Conservation (phyloP, 1,284 basidiomycete genomes). For the Rhodotorula mucilaginosa region DNA sequence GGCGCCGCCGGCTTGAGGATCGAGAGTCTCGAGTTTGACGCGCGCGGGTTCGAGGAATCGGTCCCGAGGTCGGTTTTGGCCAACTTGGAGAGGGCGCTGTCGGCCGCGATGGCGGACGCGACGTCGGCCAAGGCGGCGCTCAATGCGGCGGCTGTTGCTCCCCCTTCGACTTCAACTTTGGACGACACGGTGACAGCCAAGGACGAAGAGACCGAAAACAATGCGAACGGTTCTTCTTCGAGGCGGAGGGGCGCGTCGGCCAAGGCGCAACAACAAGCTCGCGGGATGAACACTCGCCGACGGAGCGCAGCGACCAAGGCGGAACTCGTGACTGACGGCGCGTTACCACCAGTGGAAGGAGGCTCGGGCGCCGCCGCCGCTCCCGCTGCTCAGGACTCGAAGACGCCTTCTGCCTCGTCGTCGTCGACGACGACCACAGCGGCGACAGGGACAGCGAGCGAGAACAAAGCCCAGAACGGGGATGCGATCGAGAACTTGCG, state of each 20-base stretch:
- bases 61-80: slow-evolving; percentile 18
- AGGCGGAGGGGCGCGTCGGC: neutral
- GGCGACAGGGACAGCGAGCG: neutral
- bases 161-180: neutral
- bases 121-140: neutral
- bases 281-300: slow-evolving; percentile 22
- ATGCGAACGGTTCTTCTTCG: neutral
- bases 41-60: slow-evolving; percentile 33
- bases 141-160: neutral
- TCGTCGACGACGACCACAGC: neutral
- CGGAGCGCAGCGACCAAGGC: slow-evolving; percentile 21
- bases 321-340: slow-evolving; percentile 7
- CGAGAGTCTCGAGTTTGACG: slow-evolving; percentile 38
- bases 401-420: neutral
- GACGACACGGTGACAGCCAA: neutral
- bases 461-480: neutral
- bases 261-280: neutral
- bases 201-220: slow-evolving; percentile 1
- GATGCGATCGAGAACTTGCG: neutral
- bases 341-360: no score
- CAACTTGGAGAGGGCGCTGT: slow-evolving; percentile 5
- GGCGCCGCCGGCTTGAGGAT: slow-evolving; percentile 22
- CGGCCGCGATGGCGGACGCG: neutral
- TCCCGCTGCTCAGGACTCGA: neutral
- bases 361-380: no score